Evolutionary conservation across 371 early-diverging fungal species (phyloP), one percentile per base, ranked within the genome.

Genomic region (Circinella umbellata): DNA sequence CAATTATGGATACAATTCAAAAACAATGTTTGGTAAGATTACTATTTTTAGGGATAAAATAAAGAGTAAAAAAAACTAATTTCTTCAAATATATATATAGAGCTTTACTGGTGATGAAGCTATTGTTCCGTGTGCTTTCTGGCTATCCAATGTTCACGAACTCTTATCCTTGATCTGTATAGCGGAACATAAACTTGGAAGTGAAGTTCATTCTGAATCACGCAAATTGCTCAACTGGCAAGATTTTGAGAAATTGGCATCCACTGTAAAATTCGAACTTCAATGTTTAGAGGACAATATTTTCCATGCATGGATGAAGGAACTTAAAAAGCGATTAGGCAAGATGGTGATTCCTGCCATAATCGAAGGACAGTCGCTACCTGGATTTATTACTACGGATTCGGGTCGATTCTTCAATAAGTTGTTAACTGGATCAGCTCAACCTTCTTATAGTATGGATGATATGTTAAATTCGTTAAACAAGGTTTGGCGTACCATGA

Each of bases 111-210:
- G 83, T 10, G 89, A 91, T 42, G 88, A 87, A 4, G 84, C 88
- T 39, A 79, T 89, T 48, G 72, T 88, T 71, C 86, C 92, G 42
- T 85, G 88, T 55, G 82, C 88, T 61, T 95, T 95, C 81, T 98
- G 99, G 99, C 84, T 98, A 36, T 91, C 95, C 54, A 98, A 98
- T 76, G 92, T 94, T 54, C 95, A 93, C 67, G 98, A 98, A 79
- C 84, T 98, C 34, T 78, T 96, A 67, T 93, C 92, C 1, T 69
- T 88, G 63, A 73, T 82, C 36, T 79, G 78, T 18, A 66, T 68
- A 13, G 72, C 86, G 3, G 86, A 84, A 55, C 72, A 72, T 5
- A 63, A 69, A 17, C 68, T 82, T 39, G 74, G 80, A 27, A 76
- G 63, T 18, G 83, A 81, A 51, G 73, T 83, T 66, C 53, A 70